Evolutionary conservation across 768 basidiomycete species (phyloP), one percentile per base, ranked within the genome.

Genomic region (Pisolithus sp.): DNA sequence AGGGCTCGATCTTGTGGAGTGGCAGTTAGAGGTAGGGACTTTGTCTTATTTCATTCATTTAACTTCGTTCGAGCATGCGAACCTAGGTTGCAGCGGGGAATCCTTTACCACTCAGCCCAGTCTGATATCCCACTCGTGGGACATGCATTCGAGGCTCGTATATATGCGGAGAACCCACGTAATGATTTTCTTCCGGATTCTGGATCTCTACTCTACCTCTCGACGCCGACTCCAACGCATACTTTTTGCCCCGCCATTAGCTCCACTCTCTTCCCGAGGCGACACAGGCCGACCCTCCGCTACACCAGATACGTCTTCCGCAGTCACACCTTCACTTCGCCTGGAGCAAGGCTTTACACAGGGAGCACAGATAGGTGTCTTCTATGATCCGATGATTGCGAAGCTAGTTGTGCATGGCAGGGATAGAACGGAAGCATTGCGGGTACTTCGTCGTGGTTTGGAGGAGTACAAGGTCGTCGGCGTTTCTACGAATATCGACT

Each of bases 121-220:
- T 76, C 79, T 0, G 71, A 82, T 15, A 86, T 97, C 50, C 91
- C 89, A 2, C 83, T 93, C 48, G 82, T 89, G 0, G 94, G 94
- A 5, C 94, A 95, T 57, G 89, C 93, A 0, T 95, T 95, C 58
- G 94, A 95, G 69, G 92, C 91, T 7, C 83, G 94, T 18, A 94
- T 97, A 54, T 96, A 97, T 63, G 94, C 93, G 2, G 94, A 96
- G 67, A 90, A 92, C 58, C 94, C 93, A 20, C 82, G 91, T 53
- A 92, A 93, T 66, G 80, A 89, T 64, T 96, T 96, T 74, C 76
- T 95, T 5, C 93, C 93, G 0, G 93, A 96, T 62, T 93, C 89
- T 18, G 93, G 93, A 3, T 74, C 76, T 3, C 75, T 97, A 10
- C 67, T 89, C 5, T 86, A 93, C 65, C 79, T 93, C 46, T 86